Percentiles rank a stretch among this genome's conserved stretches.
These are phyloP conservation scores for Xylariaceae sp. DNA, from an alignment of 2,329 filamentous ascomycete genomes.

Conservation along the genomic window DNA sequence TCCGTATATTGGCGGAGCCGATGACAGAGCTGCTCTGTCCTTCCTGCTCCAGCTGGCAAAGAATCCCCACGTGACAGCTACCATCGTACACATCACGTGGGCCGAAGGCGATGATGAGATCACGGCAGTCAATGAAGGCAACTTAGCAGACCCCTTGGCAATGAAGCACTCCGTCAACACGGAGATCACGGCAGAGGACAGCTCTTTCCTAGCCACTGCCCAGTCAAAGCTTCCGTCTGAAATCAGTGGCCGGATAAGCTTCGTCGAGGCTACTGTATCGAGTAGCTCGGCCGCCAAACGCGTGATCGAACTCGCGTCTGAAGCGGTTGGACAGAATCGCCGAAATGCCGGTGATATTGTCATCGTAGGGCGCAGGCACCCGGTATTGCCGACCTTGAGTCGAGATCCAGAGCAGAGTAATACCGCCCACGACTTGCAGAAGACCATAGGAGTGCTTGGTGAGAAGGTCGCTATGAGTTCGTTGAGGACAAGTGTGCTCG, in stretches of 20 bases:
- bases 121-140: conserved; percentile 17
- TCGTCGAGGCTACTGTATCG: conserved; percentile 48
- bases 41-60: conserved; percentile 82
- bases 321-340: conserved; percentile 58
- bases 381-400: conserved; percentile 25
- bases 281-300: conserved; percentile 40
- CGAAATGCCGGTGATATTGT: conserved; percentile 70
- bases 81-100: conserved; percentile 61
- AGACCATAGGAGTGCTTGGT: conserved; percentile 58
- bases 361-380: conserved; percentile 59
- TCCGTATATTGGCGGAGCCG: conserved; percentile 79
- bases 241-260: conserved; percentile 39
- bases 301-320: conserved; percentile 52
- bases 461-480: conserved; percentile 57
- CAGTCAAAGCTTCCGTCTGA: conserved; percentile 34
- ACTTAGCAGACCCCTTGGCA: conserved; percentile 15
- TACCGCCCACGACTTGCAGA: conserved; percentile 41
- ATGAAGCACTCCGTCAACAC: conserved; percentile 27
- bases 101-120: conserved; percentile 26
- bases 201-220: conserved; percentile 34
- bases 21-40: conserved; percentile 76
- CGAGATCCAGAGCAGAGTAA: conserved; percentile 17
- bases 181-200: conserved; percentile 35
- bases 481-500: conserved; percentile 65
- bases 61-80: conserved; percentile 75